phyloP scores from a whole-genome alignment of 192 early-diverging fungal species.

The Piromyces finnis region DNA sequence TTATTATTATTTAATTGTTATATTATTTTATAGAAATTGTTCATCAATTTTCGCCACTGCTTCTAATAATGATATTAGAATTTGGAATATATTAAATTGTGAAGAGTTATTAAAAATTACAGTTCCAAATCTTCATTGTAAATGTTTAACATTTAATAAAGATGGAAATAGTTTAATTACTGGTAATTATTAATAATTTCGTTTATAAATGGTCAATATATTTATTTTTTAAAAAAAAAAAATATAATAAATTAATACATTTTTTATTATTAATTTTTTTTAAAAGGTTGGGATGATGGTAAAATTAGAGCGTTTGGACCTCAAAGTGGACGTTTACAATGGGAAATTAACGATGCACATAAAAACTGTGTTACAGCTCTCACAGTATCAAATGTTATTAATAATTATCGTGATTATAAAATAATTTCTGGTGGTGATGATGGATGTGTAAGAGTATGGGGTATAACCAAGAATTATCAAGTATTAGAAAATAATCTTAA shows the following conservation, averaged over 20 bases:
- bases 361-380: slow-evolving; percentile 29
- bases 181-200: slow-evolving; percentile 24
- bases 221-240: too few species aligned
- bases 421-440: slow-evolving; percentile 38
- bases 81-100: slow-evolving; percentile 28
- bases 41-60: slow-evolving; percentile 35
- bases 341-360: slow-evolving; percentile 35
- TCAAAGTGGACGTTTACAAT: slow-evolving; percentile 33
- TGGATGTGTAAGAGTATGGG: slow-evolving; percentile 39
- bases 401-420: slow-evolving; percentile 19
- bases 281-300: slow-evolving; percentile 39
- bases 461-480: slow-evolving; percentile 16
- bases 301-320: slow-evolving; percentile 43
- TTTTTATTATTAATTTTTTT: too few species aligned
- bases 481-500: slow-evolving; percentile 31
- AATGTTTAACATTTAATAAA: slow-evolving; percentile 36
- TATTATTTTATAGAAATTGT: slow-evolving; percentile 17
- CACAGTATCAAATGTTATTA: slow-evolving; percentile 23
- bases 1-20: too few species aligned
- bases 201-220: slow-evolving; percentile 11
- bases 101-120: slow-evolving; percentile 27
- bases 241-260: too few species aligned
- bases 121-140: slow-evolving; percentile 39
- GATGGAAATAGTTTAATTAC: slow-evolving; percentile 15
- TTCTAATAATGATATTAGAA: slow-evolving; percentile 29